Evolutionary conservation across 2,329 filamentous ascomycete genomes (phyloP).

Genomic region (Sporothrix dimorphospora): DNA sequence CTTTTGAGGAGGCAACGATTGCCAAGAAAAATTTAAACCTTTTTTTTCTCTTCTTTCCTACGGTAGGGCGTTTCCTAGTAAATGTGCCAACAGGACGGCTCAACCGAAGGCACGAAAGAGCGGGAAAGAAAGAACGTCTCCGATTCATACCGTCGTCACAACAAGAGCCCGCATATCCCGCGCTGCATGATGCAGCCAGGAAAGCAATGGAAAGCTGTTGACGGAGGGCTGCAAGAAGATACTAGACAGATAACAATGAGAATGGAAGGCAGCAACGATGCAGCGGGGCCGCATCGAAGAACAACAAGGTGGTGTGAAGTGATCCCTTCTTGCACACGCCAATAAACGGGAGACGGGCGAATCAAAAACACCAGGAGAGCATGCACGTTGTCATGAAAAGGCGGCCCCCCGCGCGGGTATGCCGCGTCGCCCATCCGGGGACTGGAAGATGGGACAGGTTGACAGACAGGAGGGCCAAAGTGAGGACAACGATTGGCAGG

Average conservation of each 20-base stretch:
- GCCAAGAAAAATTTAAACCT: neutral
- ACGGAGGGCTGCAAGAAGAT: neutral
- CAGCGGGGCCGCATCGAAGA: neutral
- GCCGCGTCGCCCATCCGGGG: neutral
- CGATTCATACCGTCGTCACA: neutral
- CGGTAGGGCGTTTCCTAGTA: too few species aligned
- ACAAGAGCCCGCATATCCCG: neutral
- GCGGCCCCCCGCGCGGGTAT: neutral
- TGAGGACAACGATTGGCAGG: neutral
- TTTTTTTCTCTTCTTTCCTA: neutral
- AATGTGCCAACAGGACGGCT: neutral
- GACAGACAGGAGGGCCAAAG: neutral
- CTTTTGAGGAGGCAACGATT: neutral
- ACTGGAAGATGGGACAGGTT: neutral
- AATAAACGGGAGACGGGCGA: neutral
- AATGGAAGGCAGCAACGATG: neutral
- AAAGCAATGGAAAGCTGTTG: neutral
- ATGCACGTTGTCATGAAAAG: slow-evolving; percentile 5
- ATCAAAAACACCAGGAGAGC: neutral
- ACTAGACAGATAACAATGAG: neutral
- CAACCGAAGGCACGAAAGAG: too few species aligned
- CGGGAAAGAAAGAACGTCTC: neutral
- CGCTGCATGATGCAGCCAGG: neutral
- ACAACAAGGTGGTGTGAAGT: neutral
- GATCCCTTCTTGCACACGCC: neutral